Conservation (phyloP, 192 early-diverging fungal species). For the Jimgerdemannia lactiflua region DNA sequence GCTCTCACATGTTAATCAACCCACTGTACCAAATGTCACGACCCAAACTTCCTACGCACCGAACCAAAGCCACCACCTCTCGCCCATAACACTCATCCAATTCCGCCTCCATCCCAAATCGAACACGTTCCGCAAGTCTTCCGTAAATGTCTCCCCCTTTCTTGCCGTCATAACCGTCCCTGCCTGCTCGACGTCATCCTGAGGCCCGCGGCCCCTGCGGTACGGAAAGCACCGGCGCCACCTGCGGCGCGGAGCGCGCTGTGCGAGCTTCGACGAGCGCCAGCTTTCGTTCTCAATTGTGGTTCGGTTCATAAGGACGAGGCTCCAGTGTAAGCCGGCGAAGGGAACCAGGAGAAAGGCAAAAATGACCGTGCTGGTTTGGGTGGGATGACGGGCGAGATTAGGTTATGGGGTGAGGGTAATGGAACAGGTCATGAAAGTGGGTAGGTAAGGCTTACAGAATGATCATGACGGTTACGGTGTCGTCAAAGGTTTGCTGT, state of each 20-base stretch:
- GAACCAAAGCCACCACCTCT: slow-evolving; percentile 22
- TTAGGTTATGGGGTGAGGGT: background rate
- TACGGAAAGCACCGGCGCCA: background rate
- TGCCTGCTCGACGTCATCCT: background rate
- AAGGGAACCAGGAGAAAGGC: slow-evolving; percentile 40
- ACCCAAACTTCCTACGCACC: slow-evolving; percentile 28
- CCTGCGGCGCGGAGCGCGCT: slow-evolving; percentile 23
- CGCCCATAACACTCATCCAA: slow-evolving; percentile 46
- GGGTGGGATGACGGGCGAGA: slow-evolving; percentile 5
- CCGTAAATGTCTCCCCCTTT: background rate
- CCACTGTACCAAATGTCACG: background rate
- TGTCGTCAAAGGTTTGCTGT: slow-evolving; percentile 27
- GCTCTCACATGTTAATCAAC: background rate
- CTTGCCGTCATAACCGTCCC: background rate
- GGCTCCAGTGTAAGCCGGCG: slow-evolving; percentile 31
- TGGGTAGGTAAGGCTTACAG: slow-evolving; percentile 20
- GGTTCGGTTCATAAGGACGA: slow-evolving; percentile 42
- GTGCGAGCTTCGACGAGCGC: background rate
- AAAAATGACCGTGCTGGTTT: slow-evolving; percentile 36
- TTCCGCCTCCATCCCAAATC: slow-evolving; percentile 38
- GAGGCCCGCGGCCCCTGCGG: background rate
- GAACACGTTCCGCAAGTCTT: slow-evolving; percentile 7
- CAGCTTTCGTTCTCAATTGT: slow-evolving; percentile 34
- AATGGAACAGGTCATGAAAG: too few relatives aligned
- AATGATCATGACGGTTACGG: slow-evolving; percentile 11